Conservation (phyloP, 2,329 filamentous ascomycete species). For the Claviceps quebecensis region DNA sequence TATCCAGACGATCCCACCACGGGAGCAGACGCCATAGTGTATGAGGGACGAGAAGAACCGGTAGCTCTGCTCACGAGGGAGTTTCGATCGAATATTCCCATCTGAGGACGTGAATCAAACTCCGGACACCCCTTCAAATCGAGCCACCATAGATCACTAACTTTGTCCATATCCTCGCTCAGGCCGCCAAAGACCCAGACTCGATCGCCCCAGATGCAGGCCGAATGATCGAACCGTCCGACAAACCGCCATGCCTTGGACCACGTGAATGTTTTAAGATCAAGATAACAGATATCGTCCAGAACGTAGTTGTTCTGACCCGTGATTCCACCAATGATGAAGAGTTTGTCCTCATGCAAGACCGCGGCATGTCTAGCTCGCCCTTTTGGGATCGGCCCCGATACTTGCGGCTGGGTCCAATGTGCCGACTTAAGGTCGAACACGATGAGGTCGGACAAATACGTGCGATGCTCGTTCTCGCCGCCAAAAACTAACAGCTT, state of each 20-base stretch:
- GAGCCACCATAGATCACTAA: conserved; percentile 92
- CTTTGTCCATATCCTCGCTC: conserved; percentile 92
- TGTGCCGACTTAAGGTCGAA: conserved; percentile 89
- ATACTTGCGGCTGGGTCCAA: conserved; percentile 85
- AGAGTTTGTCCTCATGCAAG: conserved; percentile 90
- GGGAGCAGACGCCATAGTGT: conserved; percentile 33
- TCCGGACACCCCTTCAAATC: conserved; percentile 84
- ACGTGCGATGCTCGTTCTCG: conserved; percentile 93
- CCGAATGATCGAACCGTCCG: conserved; percentile 84
- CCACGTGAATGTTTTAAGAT: conserved; percentile 96
- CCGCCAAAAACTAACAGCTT: conserved; percentile 96
- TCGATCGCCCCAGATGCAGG: conserved; percentile 80
- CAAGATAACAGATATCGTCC: conserved; percentile 92
- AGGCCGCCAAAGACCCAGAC: conserved; percentile 96
- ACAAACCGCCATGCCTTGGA: conserved; percentile 93
- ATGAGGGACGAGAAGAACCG: conserved; percentile 38
- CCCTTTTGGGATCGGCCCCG: conserved; percentile 74
- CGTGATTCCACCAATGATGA: conserved; percentile 90
- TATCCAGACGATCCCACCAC: conserved; percentile 48
- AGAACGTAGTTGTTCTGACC: conserved; percentile 84
- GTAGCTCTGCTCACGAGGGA: conserved; percentile 24
- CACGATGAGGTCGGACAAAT: conserved; percentile 88
- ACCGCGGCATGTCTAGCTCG: conserved; percentile 87
- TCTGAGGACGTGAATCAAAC: conserved; percentile 55
- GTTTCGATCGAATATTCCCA: conserved; percentile 37